Percentiles rank a stretch among this genome's conserved stretches.
phyloP scores from a whole-genome alignment of 2,329 filamentous ascomycete genomes.

The Trichoderma cornu-damae region DNA sequence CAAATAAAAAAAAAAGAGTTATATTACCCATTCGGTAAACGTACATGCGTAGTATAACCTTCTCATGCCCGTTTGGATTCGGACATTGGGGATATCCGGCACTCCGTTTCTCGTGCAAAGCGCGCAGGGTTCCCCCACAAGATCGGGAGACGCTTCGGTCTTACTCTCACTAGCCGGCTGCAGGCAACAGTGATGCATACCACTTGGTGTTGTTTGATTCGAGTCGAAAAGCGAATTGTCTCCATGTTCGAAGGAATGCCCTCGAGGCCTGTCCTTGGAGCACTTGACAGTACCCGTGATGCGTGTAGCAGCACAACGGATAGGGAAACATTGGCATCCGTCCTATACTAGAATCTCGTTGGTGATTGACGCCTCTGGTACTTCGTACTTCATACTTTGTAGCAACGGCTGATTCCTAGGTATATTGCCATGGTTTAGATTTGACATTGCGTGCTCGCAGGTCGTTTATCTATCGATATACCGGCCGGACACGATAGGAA shows the following conservation, averaged over 20 bases:
- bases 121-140: slow-evolving; percentile 6
- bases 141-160: slow-evolving; percentile 11
- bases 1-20: too few relatives aligned
- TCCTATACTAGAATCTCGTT: neutral
- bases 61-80: too few relatives aligned
- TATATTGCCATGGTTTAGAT: too few relatives aligned
- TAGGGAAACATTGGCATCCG: neutral
- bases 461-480: too few relatives aligned
- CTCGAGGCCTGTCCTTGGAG: neutral
- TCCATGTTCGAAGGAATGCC: neutral
- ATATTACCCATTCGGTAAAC: neutral
- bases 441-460: too few relatives aligned
- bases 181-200: neutral
- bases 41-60: too few relatives aligned
- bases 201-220: neutral
- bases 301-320: neutral
- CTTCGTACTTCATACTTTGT: too few relatives aligned
- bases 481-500: slow-evolving; percentile 3
- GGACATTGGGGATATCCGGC: neutral
- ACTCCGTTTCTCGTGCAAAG: neutral
- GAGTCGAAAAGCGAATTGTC: neutral
- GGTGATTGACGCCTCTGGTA: neutral
- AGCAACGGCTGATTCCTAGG: too few relatives aligned
- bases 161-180: neutral
- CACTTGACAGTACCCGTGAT: neutral